Evolutionary conservation across 345 rosid species (phyloP).

Genomic region (Linum lewisii): DNA sequence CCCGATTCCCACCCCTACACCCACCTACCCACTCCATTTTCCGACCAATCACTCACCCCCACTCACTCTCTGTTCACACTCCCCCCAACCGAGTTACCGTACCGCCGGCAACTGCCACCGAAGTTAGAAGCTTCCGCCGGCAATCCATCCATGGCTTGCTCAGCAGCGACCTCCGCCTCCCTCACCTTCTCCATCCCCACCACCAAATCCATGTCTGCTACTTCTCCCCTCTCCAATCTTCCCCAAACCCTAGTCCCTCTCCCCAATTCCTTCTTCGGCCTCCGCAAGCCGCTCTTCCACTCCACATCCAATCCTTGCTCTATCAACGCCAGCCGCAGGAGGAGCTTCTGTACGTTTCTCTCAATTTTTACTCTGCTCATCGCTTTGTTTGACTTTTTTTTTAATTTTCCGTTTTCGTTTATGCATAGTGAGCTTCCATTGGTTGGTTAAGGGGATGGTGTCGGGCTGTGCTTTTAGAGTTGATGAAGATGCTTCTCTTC

Average conservation of each 20-base stretch:
- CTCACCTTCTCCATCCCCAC: constrained; percentile 31
- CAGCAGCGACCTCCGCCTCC: constrained; percentile 44
- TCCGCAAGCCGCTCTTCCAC: constrained; percentile 1
- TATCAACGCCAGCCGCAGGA: constrained; percentile 3
- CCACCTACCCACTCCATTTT: constrained; percentile 20
- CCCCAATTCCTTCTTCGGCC: constrained; percentile 29
- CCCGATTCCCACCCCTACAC: no score
- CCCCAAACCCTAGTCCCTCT: constrained; percentile 34
- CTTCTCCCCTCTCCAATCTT: constrained; percentile 24
- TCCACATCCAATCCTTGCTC: not conserved
- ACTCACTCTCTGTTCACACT: not conserved
- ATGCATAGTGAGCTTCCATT: constrained; percentile 60
- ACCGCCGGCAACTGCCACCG: not conserved
- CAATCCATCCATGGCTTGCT: constrained; percentile 43
- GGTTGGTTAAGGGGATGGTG: no score
- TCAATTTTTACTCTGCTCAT: constrained; percentile 1
- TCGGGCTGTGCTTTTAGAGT: no score
- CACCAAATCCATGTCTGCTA: constrained; percentile 21
- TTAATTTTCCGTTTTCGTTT: not conserved
- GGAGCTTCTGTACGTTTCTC: constrained; percentile 35
- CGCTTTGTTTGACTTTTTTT: not conserved
- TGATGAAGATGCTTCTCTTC: no score
- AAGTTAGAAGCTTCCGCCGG: not conserved
- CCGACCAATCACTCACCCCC: constrained; percentile 10
- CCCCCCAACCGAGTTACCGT: no score